These are phyloP conservation scores for Kwoniella pini DNA, from an alignment of 768 basidiomycete genomes.

Conservation along the genomic window DNA sequence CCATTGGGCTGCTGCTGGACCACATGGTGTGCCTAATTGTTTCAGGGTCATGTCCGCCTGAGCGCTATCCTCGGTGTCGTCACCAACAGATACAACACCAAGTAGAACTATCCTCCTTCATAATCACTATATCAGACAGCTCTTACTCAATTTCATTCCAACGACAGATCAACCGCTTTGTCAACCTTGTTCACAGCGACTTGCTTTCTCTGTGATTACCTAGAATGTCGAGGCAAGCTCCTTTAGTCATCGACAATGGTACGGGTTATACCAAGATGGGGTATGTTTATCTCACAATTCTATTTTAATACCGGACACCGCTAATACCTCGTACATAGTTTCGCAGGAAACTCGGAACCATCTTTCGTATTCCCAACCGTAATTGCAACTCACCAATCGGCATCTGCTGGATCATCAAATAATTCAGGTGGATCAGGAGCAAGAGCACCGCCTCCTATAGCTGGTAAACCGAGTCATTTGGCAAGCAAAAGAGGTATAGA, in stretches of 20 bases:
- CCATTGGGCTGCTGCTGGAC: no score
- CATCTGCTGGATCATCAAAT: slow-evolving; percentile 57
- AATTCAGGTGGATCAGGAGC: slow-evolving; percentile 54
- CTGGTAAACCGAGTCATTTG: slow-evolving; percentile 82
- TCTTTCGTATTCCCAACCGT: slow-evolving; percentile 99
- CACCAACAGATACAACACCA: no score
- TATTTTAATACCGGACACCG: background rate
- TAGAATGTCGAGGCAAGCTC: slow-evolving; percentile 78
- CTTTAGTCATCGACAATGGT: slow-evolving; percentile 97
- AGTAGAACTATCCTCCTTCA: no score
- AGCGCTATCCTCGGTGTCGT: no score
- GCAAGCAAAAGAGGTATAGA: slow-evolving; percentile 97
- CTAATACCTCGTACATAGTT: slow-evolving; percentile 60
- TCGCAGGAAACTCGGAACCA: slow-evolving; percentile 98
- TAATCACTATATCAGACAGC: no score
- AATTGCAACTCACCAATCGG: slow-evolving; percentile 79
- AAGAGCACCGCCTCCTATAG: slow-evolving; percentile 62
- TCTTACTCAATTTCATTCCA: no score
- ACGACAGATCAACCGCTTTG: no score
- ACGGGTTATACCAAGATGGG: slow-evolving; percentile 97
- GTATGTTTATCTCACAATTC: slow-evolving; percentile 59
- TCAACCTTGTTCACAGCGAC: no score
- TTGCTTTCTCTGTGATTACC: no score
- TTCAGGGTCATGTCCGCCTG: no score
- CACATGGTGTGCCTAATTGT: no score